Percentiles rank a stretch among this genome's conserved stretches.
phyloP scores from a whole-genome alignment of 73 alveolate genomes.

The Paramecium caudatum region DNA sequence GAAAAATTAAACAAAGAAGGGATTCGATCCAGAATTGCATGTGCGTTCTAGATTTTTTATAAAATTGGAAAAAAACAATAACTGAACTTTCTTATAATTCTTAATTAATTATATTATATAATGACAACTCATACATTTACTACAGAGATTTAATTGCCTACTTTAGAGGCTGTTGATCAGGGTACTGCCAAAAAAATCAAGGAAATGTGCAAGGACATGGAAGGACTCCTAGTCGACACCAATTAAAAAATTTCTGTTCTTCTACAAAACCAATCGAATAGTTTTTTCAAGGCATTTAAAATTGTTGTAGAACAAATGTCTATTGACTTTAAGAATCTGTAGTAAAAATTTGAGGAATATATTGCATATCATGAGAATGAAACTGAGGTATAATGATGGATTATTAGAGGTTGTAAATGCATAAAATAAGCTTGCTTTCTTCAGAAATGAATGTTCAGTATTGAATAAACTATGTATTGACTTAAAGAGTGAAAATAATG shows the following conservation, averaged over 20 bases:
- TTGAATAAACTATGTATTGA: constrained; percentile 30
- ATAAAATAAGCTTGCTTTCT: constrained; percentile 40
- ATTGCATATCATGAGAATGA: constrained; percentile 26
- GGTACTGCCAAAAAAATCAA: not conserved
- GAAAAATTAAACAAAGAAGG: not conserved
- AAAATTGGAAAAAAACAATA: not conserved
- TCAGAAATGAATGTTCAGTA: constrained; percentile 51
- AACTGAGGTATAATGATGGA: not conserved
- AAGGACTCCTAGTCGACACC: not conserved
- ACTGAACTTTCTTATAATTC: not conserved
- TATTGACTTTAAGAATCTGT: constrained; percentile 40
- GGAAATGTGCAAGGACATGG: constrained; percentile 59
- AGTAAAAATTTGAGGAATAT: constrained; percentile 59
- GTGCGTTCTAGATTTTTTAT: not conserved
- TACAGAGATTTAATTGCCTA: not conserved
- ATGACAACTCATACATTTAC: not conserved
- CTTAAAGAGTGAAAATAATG: constrained; percentile 10
- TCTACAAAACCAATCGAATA: constrained; percentile 15
- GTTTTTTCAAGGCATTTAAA: constrained; percentile 46
- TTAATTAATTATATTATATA: not conserved
- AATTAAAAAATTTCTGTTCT: not conserved
- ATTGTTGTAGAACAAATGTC: constrained; percentile 48
- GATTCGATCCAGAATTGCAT: not conserved
- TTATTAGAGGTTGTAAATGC: constrained; percentile 21
- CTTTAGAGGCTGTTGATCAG: not conserved